Evolutionary conservation across 352 stramenopile species (phyloP).

Genomic region (Globisporangium carolinianum): DNA sequence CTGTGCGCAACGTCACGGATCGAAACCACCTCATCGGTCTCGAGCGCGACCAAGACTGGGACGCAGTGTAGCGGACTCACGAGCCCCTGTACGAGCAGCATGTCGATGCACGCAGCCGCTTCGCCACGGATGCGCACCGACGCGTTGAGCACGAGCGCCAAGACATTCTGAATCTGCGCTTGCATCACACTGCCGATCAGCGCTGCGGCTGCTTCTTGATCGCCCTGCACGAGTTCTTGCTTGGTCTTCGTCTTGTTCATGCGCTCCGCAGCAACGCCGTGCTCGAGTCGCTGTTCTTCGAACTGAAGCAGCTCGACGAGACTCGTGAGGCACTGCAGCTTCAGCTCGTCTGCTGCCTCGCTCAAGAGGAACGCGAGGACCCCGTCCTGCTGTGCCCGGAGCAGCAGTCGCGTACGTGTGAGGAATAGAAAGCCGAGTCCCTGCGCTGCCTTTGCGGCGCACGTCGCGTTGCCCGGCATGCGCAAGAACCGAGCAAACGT

Average conservation of each 20-base stretch:
- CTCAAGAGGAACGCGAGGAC: constrained; percentile 47
- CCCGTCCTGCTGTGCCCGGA: constrained; percentile 66
- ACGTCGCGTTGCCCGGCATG: constrained; percentile 33
- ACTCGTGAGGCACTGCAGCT: constrained; percentile 64
- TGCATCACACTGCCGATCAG: constrained; percentile 87
- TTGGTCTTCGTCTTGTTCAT: constrained; percentile 58
- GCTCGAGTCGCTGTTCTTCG: constrained; percentile 68
- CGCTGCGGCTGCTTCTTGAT: constrained; percentile 78
- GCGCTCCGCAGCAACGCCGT: constrained; percentile 26
- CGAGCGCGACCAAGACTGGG: constrained; percentile 68
- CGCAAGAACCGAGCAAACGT: constrained; percentile 45
- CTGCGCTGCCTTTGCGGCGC: constrained; percentile 69
- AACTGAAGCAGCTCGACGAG: constrained; percentile 62
- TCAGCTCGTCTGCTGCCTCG: constrained; percentile 32
- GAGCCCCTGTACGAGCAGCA: constrained; percentile 70
- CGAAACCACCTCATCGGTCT: constrained; percentile 58
- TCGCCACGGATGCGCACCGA: constrained; percentile 58
- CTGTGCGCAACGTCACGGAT: constrained; percentile 65
- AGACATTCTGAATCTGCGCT: constrained; percentile 60
- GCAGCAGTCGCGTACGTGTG: constrained; percentile 51
- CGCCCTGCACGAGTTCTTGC: constrained; percentile 72
- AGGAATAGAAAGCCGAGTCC: constrained; percentile 79
- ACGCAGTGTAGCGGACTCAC: constrained; percentile 75
- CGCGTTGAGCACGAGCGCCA: constrained; percentile 47
- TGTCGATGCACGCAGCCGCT: constrained; percentile 56